Evolutionary conservation across 2,329 filamentous ascomycete genomes (phyloP).

Genomic region (Drechslerella coelobrocha): DNA sequence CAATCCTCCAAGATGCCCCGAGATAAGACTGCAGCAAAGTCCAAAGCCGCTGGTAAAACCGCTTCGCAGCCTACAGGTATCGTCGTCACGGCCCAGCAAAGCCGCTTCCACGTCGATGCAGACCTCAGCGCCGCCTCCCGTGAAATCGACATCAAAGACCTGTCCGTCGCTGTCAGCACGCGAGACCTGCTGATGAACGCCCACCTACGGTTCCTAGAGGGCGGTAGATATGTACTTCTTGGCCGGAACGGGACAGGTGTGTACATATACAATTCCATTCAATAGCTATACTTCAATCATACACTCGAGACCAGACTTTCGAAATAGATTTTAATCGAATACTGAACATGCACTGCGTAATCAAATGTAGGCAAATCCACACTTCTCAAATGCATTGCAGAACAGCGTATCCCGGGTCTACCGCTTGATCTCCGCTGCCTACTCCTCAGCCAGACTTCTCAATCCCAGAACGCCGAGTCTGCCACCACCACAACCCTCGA

Average conservation of each 20-base stretch:
- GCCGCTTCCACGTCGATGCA: conserved; percentile 67
- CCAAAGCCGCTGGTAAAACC: neutral
- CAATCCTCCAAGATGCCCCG: conserved; percentile 11
- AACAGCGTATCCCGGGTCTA: conserved; percentile 79
- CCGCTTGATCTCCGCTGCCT: conserved; percentile 70
- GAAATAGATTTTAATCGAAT: conserved; percentile 8
- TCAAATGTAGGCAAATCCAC: conserved; percentile 62
- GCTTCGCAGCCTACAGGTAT: conserved; percentile 56
- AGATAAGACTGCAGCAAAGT: conserved; percentile 16
- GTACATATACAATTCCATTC: conserved; percentile 58
- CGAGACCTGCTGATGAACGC: conserved; percentile 73
- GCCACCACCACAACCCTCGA: conserved; percentile 66
- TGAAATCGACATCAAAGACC: conserved; percentile 73
- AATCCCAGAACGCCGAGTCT: conserved; percentile 56
- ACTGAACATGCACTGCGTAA: neutral
- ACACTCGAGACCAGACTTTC: no score
- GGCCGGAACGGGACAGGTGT: conserved; percentile 83
- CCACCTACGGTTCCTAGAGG: conserved; percentile 73
- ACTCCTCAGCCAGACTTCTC: conserved; percentile 72
- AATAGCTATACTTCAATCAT: neutral
- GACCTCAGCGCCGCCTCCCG: conserved; percentile 29
- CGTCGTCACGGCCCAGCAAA: conserved; percentile 71
- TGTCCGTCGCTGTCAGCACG: conserved; percentile 69
- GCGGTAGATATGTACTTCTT: conserved; percentile 76
- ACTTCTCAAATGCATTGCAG: conserved; percentile 74